Evolutionary conservation across 768 basidiomycete species (phyloP).

Genomic region (Pleurotus tuber-regium): DNA sequence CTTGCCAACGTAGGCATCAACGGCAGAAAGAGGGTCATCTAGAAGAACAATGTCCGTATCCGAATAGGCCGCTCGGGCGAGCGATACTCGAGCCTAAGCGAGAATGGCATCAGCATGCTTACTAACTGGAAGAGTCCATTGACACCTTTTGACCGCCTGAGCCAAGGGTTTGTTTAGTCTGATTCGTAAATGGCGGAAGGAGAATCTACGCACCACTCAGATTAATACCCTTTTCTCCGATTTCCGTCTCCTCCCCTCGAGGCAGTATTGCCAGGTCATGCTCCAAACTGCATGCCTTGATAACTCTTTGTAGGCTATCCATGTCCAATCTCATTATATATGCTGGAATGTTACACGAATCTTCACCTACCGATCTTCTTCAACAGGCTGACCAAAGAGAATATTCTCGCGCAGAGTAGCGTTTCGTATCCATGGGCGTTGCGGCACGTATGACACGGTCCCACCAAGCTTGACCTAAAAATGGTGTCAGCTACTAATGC

Average conservation of each 20-base stretch:
- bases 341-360: too few relatives aligned
- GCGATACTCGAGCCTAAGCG: constrained; percentile 59
- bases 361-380: constrained; percentile 44
- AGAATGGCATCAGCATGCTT: neutral
- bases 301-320: constrained; percentile 49
- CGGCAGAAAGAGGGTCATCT: constrained; percentile 79
- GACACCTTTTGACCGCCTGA: constrained; percentile 17
- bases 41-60: constrained; percentile 69
- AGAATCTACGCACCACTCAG: constrained; percentile 43
- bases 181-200: neutral
- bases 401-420: constrained; percentile 74
- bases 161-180: neutral
- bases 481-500: too few relatives aligned
- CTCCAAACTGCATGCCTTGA: constrained; percentile 63
- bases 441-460: constrained; percentile 55
- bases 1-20: constrained; percentile 75
- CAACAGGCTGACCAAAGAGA: constrained; percentile 63
- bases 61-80: constrained; percentile 77
- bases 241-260: constrained; percentile 64
- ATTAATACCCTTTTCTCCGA: constrained; percentile 77
- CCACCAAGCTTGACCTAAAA: constrained; percentile 49
- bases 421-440: constrained; percentile 63
- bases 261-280: constrained; percentile 72
- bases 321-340: too few relatives aligned
- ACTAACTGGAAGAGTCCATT: neutral